Percentiles rank a stretch among this genome's conserved stretches.
Evolutionary conservation across 257 asterid genomes (phyloP).

Genomic region (Primulina huaijiensis): DNA sequence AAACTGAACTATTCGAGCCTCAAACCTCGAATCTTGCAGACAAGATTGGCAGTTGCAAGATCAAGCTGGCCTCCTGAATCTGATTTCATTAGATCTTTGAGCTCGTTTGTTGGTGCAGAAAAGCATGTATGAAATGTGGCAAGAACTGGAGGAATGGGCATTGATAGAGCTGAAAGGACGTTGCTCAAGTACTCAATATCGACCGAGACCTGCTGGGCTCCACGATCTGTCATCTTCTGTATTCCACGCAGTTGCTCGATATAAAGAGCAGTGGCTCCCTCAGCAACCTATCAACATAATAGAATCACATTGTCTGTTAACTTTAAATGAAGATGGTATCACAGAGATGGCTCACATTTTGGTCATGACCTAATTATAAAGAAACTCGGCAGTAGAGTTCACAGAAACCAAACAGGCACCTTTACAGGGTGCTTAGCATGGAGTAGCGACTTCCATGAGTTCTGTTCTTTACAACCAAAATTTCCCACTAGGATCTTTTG

Average conservation of each 20-base stretch:
- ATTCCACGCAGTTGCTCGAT: constrained; percentile 87
- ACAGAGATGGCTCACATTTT: not conserved
- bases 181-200: constrained; percentile 91
- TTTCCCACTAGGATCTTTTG: too few relatives aligned
- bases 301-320: not conserved
- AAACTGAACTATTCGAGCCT: constrained; percentile 41
- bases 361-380: not conserved
- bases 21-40: constrained; percentile 85
- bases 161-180: constrained; percentile 88
- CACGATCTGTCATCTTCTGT: constrained; percentile 82
- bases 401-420: not conserved
- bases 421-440: not conserved
- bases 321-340: constrained; percentile 2
- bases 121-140: constrained; percentile 80
- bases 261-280: constrained; percentile 87
- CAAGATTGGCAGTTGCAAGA: constrained; percentile 79
- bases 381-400: not conserved
- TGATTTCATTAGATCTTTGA: constrained; percentile 68
- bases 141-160: constrained; percentile 80
- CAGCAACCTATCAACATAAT: constrained; percentile 62
- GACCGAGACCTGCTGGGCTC: constrained; percentile 90
- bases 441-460: not conserved
- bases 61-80: constrained; percentile 75
- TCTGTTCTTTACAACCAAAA: not conserved
- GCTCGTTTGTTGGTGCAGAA: constrained; percentile 74